phyloP scores from a whole-genome alignment of 2,329 filamentous ascomycete genomes.

The Capronia coronata region DNA sequence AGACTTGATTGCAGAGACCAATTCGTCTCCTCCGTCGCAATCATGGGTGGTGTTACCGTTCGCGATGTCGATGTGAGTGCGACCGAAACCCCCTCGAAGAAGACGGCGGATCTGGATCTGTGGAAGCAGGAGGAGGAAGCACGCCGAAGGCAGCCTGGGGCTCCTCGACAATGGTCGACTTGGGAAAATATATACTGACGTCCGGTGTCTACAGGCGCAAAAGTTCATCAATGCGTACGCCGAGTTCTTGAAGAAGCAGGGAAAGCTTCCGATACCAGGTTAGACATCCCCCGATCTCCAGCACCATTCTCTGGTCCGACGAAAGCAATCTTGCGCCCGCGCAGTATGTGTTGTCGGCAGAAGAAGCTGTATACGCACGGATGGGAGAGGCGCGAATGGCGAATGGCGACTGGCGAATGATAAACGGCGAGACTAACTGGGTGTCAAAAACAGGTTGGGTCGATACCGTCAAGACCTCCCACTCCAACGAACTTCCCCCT shows the following conservation, averaged over 20 bases:
- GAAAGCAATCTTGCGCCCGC: too few species aligned
- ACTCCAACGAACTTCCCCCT: slow-evolving; percentile 93
- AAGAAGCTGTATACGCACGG: background rate
- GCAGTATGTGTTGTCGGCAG: too few species aligned
- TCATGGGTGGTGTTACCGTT: slow-evolving; percentile 62
- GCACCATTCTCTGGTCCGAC: background rate
- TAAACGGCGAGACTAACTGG: slow-evolving; percentile 10
- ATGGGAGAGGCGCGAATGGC: too few species aligned
- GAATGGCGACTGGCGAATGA: background rate
- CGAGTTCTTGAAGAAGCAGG: slow-evolving; percentile 64
- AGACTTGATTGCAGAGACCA: slow-evolving; percentile 20
- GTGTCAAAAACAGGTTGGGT: slow-evolving; percentile 67
- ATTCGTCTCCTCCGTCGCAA: slow-evolving; percentile 39
- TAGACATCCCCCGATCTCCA: slow-evolving; percentile 3
- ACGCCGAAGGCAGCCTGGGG: background rate
- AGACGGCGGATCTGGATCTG: background rate
- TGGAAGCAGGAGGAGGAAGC: background rate
- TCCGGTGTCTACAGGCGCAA: slow-evolving; percentile 46
- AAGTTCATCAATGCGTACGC: slow-evolving; percentile 64
- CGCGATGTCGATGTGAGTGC: slow-evolving; percentile 58
- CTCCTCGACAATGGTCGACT: background rate
- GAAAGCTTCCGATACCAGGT: slow-evolving; percentile 64
- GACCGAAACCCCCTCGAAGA: slow-evolving; percentile 24
- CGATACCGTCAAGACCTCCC: slow-evolving; percentile 97
- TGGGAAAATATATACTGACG: slow-evolving; percentile 10